Base-by-base conservation (phyloP, 306 rosid genomes). In the Lablab purpureus region DNA sequence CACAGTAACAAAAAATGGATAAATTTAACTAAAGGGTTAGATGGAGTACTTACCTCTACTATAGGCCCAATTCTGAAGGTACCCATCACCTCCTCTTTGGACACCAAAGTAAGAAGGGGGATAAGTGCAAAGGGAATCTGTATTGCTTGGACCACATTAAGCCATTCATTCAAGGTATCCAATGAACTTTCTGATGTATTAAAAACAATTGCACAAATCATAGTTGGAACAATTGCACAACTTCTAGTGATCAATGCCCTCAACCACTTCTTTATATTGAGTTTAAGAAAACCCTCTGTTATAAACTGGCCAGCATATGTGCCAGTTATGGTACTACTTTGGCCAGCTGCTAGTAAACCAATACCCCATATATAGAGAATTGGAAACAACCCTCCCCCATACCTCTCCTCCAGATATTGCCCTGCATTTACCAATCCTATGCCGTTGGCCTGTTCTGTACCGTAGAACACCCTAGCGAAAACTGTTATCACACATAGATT, bases 61-160 rank as follows among this genome's bases (percentile, higher is more conserved):
- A 74, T 47, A 67, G 88, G 89, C 10, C 90, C 91, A 49, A 91
- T 89, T 87, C 87, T 89, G 63, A 91, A 91, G 63, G 77, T 71
- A 10, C 96, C 93, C 96, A 91, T 91, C 72, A 91, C 90, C 84
- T 91, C 85, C 77, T 91, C 90, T 81, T 89, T 91, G 34, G 93
- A 76, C 50, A 89, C 93, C 90, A 91, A 77, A 30, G 96, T 89
- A 43, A 91, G 91, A 84, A 91, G 93, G 2, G 96, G 96, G 41
- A 91, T 87, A 77, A 91, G 96, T 49, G 93, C 96, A 87, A 91
- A 91, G 55, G 96, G 96, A 77, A 91, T 91, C 58, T 86, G 89
- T 6, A 86, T 83, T 10, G 89, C 71, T 58, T 86, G 89, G 8
- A 91, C 85, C 51, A 91, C 96, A 84, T 91, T 91, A 28, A 91